Base-by-base conservation (phyloP, 192 early-diverging fungal genomes). In the Gonapodya sp. region DNA sequence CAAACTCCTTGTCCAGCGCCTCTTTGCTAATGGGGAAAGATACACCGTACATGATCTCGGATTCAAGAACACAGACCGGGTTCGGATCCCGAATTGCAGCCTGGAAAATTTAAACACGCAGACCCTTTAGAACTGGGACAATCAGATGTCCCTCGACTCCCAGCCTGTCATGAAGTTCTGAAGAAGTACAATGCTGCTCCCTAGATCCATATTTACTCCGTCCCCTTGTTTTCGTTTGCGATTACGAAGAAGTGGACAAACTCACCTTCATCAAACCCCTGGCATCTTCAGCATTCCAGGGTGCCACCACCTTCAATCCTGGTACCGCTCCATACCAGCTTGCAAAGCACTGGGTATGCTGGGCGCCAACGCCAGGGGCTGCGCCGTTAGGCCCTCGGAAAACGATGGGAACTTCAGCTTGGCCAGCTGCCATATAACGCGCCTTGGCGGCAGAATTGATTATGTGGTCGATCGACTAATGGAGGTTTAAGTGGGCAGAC, bases 311-410 rank as follows among this genome's bases (percentile, higher is more conserved):
- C 90, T 99, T 98, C 78, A 99, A 90, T 81, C 97, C 95, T 34
- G 96, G 96, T 80, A 98, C 94, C 81, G 94, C 93, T 36, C 96
- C 97, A 87, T 97, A 98, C 96, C 97, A 99, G 83, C 96, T 94
- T 82, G 97, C 95, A 85, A 94, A 99, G 87, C 94, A 94, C 89
- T 99, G 97, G 35, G 97, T 97, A 89, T 99, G 97, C 88, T 99
- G 97, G 64, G 97, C 97, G 82, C 88, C 97, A 34, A 99, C 97
- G 84, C 96, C 96, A 46, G 96, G 93, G 77, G 97, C 96, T 34
- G 94, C 95, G 82, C 97, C 97, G 89, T 99, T 99, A 80, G 97
- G 97, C 16, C 97, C 97, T 83, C 97, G 93, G 92, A 99, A 99
- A 24, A 97, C 96, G 84, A 98, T 97, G 35, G 97, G 97, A 85